Percentiles rank a stretch among this genome's conserved stretches.
These are phyloP conservation scores for Takakia lepidozioides DNA, from an alignment of 225 moss, liverwort and hornwort species.

Conservation along the genomic window DNA sequence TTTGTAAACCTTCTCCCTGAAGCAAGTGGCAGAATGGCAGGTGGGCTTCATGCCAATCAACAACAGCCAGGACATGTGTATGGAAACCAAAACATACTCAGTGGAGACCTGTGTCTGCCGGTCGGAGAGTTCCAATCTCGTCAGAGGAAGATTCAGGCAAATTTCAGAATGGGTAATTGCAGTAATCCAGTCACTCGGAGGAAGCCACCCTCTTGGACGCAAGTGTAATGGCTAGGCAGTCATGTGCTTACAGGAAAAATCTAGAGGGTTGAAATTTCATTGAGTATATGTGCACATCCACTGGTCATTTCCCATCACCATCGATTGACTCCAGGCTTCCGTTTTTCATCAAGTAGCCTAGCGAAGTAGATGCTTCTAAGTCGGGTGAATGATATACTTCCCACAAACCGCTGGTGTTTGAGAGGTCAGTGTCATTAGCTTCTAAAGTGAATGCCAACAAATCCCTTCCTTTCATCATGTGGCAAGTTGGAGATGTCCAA, in stretches of 20 bases:
- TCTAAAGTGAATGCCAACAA: not conserved
- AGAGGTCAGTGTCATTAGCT: not conserved
- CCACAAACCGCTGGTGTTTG: not conserved
- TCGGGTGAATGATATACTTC: not conserved
- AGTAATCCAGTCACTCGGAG: not conserved
- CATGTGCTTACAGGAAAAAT: no score
- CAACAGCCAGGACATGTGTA: not conserved
- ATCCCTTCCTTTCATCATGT: no score
- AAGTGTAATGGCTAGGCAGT: no score
- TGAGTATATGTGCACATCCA: no score
- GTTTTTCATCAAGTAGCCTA: not conserved
- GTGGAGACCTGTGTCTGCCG: not conserved
- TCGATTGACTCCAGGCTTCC: no score
- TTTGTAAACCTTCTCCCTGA: no score
- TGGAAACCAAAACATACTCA: not conserved
- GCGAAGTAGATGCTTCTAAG: not conserved
- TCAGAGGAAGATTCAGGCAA: not conserved
- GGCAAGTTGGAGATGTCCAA: no score
- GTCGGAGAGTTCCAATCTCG: not conserved
- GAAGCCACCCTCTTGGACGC: not conserved
- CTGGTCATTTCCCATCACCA: no score
- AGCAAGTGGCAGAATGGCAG: conserved; percentile 4
- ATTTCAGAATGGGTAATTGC: not conserved
- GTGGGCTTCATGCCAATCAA: not conserved
- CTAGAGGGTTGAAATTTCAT: no score